Conservation (phyloP, 1,139 yeast genomes). For the Suhomyces terraborum region DNA sequence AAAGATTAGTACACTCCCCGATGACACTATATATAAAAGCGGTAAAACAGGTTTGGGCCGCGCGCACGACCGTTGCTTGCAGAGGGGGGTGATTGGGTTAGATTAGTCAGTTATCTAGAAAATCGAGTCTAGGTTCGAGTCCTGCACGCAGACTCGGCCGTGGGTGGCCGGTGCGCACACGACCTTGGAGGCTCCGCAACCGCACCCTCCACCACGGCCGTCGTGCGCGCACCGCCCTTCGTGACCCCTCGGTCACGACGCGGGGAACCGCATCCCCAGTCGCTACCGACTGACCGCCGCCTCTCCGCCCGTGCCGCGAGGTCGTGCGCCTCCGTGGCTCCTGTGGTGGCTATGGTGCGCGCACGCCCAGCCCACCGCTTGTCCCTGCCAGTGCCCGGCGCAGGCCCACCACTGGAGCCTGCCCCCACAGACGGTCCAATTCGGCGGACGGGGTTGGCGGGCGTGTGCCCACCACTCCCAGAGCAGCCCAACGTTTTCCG, state of each 20-base stretch:
- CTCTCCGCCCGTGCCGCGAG: not conserved
- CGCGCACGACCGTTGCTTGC: slow-evolving; percentile 13
- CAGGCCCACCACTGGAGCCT: too few relatives aligned
- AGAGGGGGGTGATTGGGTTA: slow-evolving; percentile 8
- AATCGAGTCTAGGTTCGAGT: slow-evolving; percentile 6
- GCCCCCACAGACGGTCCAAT: too few relatives aligned
- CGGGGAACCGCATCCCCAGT: not conserved
- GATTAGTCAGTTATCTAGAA: slow-evolving; percentile 7
- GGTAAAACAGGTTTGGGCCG: not conserved
- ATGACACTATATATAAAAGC: slow-evolving; percentile 4
- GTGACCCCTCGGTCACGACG: slow-evolving; percentile 1
- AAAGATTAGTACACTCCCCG: not conserved
- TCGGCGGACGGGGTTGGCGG: too few relatives aligned
- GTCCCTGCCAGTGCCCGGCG: too few relatives aligned
- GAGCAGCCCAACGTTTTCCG: too few relatives aligned
- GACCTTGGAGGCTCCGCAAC: too few relatives aligned
- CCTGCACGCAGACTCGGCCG: too few relatives aligned
- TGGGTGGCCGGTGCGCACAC: too few relatives aligned
- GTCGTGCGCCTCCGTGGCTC: not conserved
- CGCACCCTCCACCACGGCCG: too few relatives aligned
- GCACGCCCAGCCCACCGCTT: not conserved
- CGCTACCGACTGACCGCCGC: too few relatives aligned
- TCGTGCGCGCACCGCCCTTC: not conserved
- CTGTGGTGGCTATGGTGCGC: not conserved
- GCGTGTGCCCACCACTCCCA: too few relatives aligned